Conservation (phyloP, 441 rosid genomes). For the Pelargonium exstipulatum region DNA sequence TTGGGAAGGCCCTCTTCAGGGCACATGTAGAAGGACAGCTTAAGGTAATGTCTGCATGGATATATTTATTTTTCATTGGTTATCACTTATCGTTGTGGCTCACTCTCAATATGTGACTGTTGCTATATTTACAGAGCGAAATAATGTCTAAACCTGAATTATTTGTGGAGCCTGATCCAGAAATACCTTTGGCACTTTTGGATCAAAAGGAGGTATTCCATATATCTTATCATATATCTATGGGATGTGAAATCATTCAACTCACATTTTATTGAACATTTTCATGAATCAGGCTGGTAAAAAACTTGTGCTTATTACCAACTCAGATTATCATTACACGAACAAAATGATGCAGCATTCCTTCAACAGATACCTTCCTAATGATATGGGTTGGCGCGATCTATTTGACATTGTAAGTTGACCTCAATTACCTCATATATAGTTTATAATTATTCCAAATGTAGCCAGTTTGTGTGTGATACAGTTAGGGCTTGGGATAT, state of each 20-base stretch:
- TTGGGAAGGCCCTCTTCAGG: slow-evolving; percentile 90
- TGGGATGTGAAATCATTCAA: slow-evolving; percentile 14
- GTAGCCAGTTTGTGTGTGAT: too few relatives aligned
- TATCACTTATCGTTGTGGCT: slow-evolving; percentile 6
- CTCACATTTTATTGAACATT: slow-evolving; percentile 19
- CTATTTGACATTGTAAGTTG: slow-evolving; percentile 79
- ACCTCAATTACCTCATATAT: slow-evolving; percentile 7
- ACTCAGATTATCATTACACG: slow-evolving; percentile 90
- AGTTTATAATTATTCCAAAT: neutral
- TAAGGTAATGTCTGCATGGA: slow-evolving; percentile 47
- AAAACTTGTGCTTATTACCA: slow-evolving; percentile 89
- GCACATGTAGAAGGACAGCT: slow-evolving; percentile 98
- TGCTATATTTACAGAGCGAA: slow-evolving; percentile 56
- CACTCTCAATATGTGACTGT: slow-evolving; percentile 19
- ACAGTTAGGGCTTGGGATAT: too few relatives aligned
- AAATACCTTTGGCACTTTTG: slow-evolving; percentile 81
- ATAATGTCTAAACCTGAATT: slow-evolving; percentile 95
- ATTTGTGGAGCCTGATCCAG: slow-evolving; percentile 95
- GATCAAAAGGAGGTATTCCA: slow-evolving; percentile 87
- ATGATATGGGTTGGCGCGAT: slow-evolving; percentile 89
- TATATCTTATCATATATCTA: slow-evolving; percentile 7
- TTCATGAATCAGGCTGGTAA: slow-evolving; percentile 74
- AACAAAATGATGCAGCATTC: slow-evolving; percentile 98
- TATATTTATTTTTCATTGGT: slow-evolving; percentile 5
- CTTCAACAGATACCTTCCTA: slow-evolving; percentile 81